Evolutionary conservation across 129 eudicot genomes (phyloP), one percentile per base, ranked within the genome.

Genomic region (Helianthus annuus): DNA sequence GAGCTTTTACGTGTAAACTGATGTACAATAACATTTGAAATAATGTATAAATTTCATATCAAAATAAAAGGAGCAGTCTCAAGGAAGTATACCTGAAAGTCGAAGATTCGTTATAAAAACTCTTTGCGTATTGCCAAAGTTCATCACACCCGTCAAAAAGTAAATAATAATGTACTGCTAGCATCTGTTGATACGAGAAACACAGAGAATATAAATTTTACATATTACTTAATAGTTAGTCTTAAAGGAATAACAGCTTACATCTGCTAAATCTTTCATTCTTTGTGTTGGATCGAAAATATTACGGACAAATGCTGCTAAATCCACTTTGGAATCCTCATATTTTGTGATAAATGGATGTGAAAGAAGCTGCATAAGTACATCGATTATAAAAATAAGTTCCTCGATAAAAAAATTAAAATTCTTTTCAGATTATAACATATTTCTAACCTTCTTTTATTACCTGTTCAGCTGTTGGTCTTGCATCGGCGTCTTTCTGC

Each of bases 391-490:
- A n/a, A 75, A 19, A 8, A 64, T 62, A 40, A 78, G 67, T 40
- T 78, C 8, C 58, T 76, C 6, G 44, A 15, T 32, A 42, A 34
- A 59, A 6, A 60, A 60, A 13, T 5, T 8, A 13, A 11, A 60
- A 13, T 4, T 24, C 40, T 22, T 6, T 34, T 55, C 17, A 71
- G 12, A 42, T 24, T 57, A 11, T 36, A 24, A 24, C 66, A 68
- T 16, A 44, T 61, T 53, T 4, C 42, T 39, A 39, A 57, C 71
- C 57, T 42, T 44, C 71, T 66, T 68, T 51, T 54, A 79, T 74
- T 70, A 94, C 99, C 89, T 94, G 91, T 76, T 94, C 96, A 29
- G 99, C 99, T 56, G 99, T 94, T 48, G 97, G 99, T 81, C 99
- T 90, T 68, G 96, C 86, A 62, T 82, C 87, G 63, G 97, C 85